Percentiles rank a stretch among this genome's conserved stretches.
Conservation (phyloP, 208 protist genomes). For the Acanthamoeba lenticulata region DNA sequence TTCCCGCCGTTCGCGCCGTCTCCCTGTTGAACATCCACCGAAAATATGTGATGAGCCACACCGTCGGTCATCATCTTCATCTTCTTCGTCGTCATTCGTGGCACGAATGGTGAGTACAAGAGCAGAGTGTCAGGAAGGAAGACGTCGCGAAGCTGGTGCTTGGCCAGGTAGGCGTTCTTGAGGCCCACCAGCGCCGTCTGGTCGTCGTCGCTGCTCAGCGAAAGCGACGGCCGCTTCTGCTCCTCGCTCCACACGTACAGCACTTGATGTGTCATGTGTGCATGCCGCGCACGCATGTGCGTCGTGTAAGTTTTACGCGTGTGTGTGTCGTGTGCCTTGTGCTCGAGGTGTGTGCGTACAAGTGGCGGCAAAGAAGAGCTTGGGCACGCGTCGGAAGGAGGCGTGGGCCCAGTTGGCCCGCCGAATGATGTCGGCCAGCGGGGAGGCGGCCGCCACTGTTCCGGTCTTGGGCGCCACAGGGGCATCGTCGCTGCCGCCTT, state of each 20-base stretch:
- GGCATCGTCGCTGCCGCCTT: not conserved
- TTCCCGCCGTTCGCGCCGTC: not conserved
- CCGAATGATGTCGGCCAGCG: not conserved
- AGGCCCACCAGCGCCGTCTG: not conserved
- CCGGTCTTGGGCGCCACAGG: not conserved
- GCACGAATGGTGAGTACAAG: not conserved
- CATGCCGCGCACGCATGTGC: not conserved
- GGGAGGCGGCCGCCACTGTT: not conserved
- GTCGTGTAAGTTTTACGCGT: not conserved
- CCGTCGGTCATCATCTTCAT: too few species aligned
- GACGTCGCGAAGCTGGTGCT: not conserved
- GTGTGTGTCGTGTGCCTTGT: not conserved
- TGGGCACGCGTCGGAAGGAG: not conserved
- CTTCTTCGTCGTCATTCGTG: too few species aligned
- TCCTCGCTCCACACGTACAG: not conserved
- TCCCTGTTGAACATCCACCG: not conserved
- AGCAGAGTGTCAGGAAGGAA: not conserved
- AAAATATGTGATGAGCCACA: not conserved
- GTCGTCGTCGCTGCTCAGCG: not conserved
- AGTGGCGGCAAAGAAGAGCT: not conserved
- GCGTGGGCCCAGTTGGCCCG: not conserved
- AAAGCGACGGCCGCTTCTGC: not conserved
- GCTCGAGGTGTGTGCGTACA: not conserved
- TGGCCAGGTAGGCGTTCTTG: not conserved
- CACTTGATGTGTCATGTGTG: not conserved